A percentile compares a stretch with the other conserved stretches of the same genome.
These are phyloP conservation scores for Blattamonas nauphoetae DNA, from an alignment of 78 protist species.

Conservation along the genomic window DNA sequence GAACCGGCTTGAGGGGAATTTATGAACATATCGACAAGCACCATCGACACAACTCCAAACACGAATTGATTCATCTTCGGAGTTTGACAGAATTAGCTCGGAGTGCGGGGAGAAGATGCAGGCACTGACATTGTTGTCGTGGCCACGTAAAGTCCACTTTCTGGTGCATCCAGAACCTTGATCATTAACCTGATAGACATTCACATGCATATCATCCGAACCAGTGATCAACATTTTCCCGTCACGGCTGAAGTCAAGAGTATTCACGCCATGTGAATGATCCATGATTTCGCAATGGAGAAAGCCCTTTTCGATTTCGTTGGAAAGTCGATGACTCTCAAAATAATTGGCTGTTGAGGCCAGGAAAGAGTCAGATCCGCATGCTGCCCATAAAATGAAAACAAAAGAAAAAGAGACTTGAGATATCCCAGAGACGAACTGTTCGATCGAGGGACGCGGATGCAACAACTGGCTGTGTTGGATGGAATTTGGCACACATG, in stretches of 20 bases:
- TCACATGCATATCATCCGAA: slow-evolving; percentile 11
- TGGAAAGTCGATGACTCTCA: background rate
- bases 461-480: slow-evolving; percentile 78
- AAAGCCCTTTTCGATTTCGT: background rate
- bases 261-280: background rate
- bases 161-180: background rate
- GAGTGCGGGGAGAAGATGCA: background rate
- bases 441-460: slow-evolving; percentile 95
- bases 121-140: slow-evolving; percentile 1
- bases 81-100: slow-evolving; percentile 9
- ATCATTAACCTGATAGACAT: background rate
- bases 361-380: background rate
- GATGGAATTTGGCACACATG: slow-evolving; percentile 95
- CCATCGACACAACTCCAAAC: background rate
- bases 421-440: slow-evolving; percentile 93
- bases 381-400: background rate
- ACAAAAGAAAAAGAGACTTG: slow-evolving; percentile 38
- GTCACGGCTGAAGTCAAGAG: background rate
- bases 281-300: background rate
- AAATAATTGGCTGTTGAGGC: background rate
- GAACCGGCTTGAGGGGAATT: background rate
- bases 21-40: background rate
- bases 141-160: slow-evolving; percentile 1
- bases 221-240: background rate
- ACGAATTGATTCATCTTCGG: background rate